Conservation (phyloP, 2,329 filamentous ascomycete species). For the Rhytidhysteron rufulum region DNA sequence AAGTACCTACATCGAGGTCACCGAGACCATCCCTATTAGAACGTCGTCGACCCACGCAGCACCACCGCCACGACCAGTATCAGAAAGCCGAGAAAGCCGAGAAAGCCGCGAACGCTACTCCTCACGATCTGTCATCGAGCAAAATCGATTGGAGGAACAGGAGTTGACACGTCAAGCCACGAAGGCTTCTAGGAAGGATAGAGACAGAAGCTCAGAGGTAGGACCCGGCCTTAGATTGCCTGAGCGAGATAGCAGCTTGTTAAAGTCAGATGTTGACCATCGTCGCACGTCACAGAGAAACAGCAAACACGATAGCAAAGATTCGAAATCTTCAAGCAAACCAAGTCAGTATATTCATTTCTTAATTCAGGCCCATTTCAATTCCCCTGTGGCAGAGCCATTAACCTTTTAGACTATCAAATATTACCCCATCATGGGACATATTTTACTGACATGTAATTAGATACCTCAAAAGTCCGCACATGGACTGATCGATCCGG, state of each 20-base stretch:
- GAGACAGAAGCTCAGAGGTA: slow-evolving; percentile 62
- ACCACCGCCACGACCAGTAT: too few species aligned
- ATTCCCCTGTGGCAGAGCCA: too few species aligned
- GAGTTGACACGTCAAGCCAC: slow-evolving; percentile 76
- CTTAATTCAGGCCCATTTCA: too few species aligned
- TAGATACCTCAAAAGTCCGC: slow-evolving; percentile 72
- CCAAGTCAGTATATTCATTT: slow-evolving; percentile 64
- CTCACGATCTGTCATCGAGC: slow-evolving; percentile 67
- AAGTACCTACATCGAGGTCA: slow-evolving; percentile 91
- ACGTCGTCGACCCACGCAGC: too few species aligned
- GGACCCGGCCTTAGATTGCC: slow-evolving; percentile 72
- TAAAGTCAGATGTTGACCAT: slow-evolving; percentile 63
- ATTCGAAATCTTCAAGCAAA: slow-evolving; percentile 57
- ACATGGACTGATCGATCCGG: slow-evolving; percentile 95
- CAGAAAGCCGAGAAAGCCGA: slow-evolving; percentile 50
- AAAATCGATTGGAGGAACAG: slow-evolving; percentile 75
- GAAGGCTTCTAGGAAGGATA: slow-evolving; percentile 55
- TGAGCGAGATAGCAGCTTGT: slow-evolving; percentile 74
- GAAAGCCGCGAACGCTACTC: too few species aligned
- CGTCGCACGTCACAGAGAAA: slow-evolving; percentile 68
- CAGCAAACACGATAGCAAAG: slow-evolving; percentile 65
- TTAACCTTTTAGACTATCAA: too few species aligned
- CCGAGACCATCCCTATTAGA: slow-evolving; percentile 59
- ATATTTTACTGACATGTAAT: too few species aligned
- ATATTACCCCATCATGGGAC: too few species aligned